A percentile compares a stretch with the other conserved stretches of the same genome.
Conservation (phyloP, 257 asterid genomes). For the Rubia yunnanensis region DNA sequence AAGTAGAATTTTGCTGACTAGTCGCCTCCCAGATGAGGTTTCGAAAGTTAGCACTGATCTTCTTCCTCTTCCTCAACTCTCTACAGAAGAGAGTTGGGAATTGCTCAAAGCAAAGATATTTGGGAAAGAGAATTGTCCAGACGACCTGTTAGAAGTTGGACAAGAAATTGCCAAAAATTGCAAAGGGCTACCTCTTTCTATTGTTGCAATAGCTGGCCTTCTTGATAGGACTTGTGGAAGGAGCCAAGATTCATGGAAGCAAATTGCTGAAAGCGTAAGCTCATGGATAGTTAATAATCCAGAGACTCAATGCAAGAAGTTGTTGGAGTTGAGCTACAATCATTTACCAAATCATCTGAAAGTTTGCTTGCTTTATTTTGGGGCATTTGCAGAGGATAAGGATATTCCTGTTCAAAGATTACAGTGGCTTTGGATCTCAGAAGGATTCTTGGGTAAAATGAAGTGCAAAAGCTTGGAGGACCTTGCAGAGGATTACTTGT, state of each 20-base stretch:
- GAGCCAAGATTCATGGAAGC: background rate
- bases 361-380: constrained; percentile 4
- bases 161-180: background rate
- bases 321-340: constrained; percentile 2
- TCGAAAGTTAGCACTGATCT: background rate
- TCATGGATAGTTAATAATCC: background rate
- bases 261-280: background rate
- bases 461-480: constrained; percentile 1
- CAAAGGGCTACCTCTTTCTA: background rate
- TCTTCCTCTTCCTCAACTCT: background rate
- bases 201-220: background rate
- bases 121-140: background rate
- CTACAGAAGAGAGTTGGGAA: background rate
- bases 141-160: background rate
- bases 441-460: background rate
- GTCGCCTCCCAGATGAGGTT: background rate
- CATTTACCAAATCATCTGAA: constrained; percentile 3
- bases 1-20: background rate
- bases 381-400: background rate
- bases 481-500: background rate
- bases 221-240: background rate
- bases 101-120: background rate
- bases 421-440: background rate
- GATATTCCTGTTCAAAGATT: constrained; percentile 5
- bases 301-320: background rate